A percentile compares a stretch with the other conserved stretches of the same genome.
phyloP scores from a whole-genome alignment of 495 filamentous ascomycete genomes.

The Xylaria bambusicola region DNA sequence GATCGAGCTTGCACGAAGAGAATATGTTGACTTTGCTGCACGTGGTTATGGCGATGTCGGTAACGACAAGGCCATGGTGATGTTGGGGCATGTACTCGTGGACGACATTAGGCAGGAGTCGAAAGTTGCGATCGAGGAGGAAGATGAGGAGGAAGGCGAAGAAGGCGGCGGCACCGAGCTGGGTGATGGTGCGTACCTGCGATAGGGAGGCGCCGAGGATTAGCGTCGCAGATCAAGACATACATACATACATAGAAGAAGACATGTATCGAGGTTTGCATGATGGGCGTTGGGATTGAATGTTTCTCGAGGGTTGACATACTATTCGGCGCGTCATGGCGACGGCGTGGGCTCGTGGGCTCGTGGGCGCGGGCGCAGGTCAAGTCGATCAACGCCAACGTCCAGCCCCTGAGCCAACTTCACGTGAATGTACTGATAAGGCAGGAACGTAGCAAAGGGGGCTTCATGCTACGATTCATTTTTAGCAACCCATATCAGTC shows the following conservation, averaged over 20 bases:
- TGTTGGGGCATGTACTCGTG: conserved; percentile 82
- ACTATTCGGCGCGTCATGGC: conserved; percentile 53
- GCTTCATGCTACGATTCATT: conserved; percentile 18
- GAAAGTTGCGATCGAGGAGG: conserved; percentile 77
- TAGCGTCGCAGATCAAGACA: background rate
- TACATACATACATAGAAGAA: no score
- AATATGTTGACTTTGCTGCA: conserved; percentile 78
- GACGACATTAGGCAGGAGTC: conserved; percentile 77
- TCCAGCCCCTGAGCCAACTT: conserved; percentile 12
- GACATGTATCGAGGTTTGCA: no score
- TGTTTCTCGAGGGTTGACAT: no score
- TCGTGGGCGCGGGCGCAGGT: conserved; percentile 25
- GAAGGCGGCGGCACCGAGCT: conserved; percentile 68
- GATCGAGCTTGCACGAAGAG: conserved; percentile 75
- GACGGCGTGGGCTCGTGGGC: background rate
- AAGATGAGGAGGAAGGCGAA: conserved; percentile 70
- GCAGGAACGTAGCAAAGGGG: conserved; percentile 11
- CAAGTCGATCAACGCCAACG: conserved; percentile 1
- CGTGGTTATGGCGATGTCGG: conserved; percentile 80
- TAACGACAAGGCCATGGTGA: conserved; percentile 78
- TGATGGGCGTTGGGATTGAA: no score
- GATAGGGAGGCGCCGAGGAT: background rate
- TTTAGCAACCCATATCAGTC: conserved; percentile 13
- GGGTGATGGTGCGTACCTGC: conserved; percentile 79
- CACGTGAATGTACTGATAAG: conserved; percentile 12